Percentiles rank a stretch among this genome's conserved stretches.
phyloP scores from a whole-genome alignment of 805 yeast genomes.

The Ascoidea rubescens region DNA sequence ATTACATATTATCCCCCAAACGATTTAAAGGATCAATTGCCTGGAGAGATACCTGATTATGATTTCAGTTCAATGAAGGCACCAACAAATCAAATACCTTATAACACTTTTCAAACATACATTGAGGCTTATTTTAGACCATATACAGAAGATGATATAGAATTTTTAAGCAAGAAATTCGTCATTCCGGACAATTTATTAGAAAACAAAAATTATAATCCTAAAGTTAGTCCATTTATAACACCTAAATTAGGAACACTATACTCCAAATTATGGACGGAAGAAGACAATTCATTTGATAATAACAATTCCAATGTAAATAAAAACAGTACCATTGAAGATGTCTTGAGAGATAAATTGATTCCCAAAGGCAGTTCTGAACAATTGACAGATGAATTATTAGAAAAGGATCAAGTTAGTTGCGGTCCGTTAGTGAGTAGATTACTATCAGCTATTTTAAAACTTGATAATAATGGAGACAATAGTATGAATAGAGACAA shows the following conservation, averaged over 20 bases:
- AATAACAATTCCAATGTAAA: slow-evolving; percentile 32
- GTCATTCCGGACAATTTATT: slow-evolving; percentile 34
- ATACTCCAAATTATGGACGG: slow-evolving; percentile 77
- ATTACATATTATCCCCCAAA: slow-evolving; percentile 82
- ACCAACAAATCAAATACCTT: slow-evolving; percentile 84
- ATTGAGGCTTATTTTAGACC: slow-evolving; percentile 76
- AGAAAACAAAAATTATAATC: slow-evolving; percentile 35
- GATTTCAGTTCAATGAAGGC: slow-evolving; percentile 70
- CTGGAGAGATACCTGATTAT: slow-evolving; percentile 78
- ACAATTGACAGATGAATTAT: slow-evolving; percentile 38
- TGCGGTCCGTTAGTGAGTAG: slow-evolving; percentile 89
- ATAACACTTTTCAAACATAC: slow-evolving; percentile 71
- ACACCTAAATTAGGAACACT: slow-evolving; percentile 79
- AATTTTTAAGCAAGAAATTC: slow-evolving; percentile 49
- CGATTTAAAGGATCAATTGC: slow-evolving; percentile 61
- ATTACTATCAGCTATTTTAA: slow-evolving; percentile 62
- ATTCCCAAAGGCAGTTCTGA: slow-evolving; percentile 48
- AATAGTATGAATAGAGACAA: not conserved
- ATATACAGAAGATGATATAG: slow-evolving; percentile 69
- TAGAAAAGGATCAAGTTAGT: slow-evolving; percentile 65
- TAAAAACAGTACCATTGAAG: slow-evolving; percentile 20
- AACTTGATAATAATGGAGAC: slow-evolving; percentile 2
- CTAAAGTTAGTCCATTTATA: slow-evolving; percentile 54
- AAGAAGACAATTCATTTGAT: slow-evolving; percentile 49
- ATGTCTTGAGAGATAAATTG: slow-evolving; percentile 9